Conservation (phyloP, 2,329 filamentous ascomycete species). For the Clarireedia homoeocarpa region DNA sequence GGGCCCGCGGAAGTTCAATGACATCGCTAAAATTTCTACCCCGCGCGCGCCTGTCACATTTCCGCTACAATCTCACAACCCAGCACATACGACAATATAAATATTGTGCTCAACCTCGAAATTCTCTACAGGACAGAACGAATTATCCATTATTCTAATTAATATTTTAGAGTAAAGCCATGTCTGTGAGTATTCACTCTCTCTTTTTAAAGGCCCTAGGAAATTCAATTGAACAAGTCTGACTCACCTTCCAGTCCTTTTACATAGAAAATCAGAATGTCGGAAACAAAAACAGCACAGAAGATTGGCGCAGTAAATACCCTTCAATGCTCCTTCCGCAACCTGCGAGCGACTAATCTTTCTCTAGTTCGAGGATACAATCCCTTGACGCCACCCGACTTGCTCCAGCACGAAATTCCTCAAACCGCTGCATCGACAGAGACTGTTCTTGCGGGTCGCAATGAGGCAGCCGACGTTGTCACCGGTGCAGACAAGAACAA, state of each 20-base stretch:
- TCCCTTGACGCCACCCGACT: constrained; percentile 82
- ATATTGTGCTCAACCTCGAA: neutral
- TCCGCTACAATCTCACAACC: constrained; percentile 5
- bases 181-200: constrained; percentile 6
- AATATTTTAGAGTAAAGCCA: neutral
- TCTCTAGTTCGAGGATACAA: constrained; percentile 58
- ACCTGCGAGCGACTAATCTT: neutral
- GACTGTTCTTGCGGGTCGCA: constrained; percentile 53
- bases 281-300: constrained; percentile 63
- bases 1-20: neutral
- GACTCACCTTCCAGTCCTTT: constrained; percentile 43
- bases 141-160: no score
- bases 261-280: constrained; percentile 73
- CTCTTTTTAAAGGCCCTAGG: neutral
- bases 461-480: constrained; percentile 61
- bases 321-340: neutral
- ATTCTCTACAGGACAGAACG: neutral
- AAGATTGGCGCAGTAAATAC: constrained; percentile 76
- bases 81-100: neutral
- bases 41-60: neutral
- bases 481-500: constrained; percentile 54
- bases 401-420: constrained; percentile 88
- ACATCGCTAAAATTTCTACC: constrained; percentile 6
- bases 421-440: constrained; percentile 36
- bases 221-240: neutral